phyloP scores from a whole-genome alignment of 768 basidiomycete species.

The Cyathus striatus region DNA sequence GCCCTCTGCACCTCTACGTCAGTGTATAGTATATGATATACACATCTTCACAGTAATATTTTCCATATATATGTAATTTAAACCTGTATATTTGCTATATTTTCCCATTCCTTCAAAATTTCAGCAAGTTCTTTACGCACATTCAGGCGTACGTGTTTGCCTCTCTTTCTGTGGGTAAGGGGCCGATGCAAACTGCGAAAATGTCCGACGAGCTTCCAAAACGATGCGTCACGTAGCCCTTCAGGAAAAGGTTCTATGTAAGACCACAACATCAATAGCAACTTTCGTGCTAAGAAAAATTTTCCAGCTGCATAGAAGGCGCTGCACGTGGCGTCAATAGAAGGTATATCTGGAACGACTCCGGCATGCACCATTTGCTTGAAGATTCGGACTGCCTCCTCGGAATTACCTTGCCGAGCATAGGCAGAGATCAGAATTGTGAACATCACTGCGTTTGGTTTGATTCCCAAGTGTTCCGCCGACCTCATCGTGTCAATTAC shows the following conservation, averaged over 20 bases:
- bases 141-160: too few species aligned
- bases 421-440: conserved; percentile 74
- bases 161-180: conserved; percentile 12
- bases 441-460: conserved; percentile 63
- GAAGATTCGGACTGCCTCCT: conserved; percentile 49
- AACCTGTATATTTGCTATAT: too few species aligned
- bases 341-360: conserved; percentile 63
- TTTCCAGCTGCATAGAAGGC: conserved; percentile 60
- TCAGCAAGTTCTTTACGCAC: too few species aligned
- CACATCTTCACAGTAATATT: too few species aligned
- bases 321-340: conserved; percentile 66
- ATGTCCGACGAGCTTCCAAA: conserved; percentile 37
- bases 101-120: too few species aligned
- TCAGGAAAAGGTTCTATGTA: conserved; percentile 58
- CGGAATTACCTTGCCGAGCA: conserved; percentile 54
- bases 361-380: conserved; percentile 57
- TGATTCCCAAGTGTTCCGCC: conserved; percentile 42
- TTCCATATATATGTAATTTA: too few species aligned
- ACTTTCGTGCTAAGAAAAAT: conserved; percentile 40
- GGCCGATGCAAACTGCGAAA: conserved; percentile 40
- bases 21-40: too few species aligned
- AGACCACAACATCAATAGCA: conserved; percentile 62
- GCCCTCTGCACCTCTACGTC: too few species aligned
- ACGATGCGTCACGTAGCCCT: conserved; percentile 33
- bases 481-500: conserved; percentile 54